Base-by-base conservation (phyloP, 192 early-diverging fungal species). In the Gamsiella multidivaricata region DNA sequence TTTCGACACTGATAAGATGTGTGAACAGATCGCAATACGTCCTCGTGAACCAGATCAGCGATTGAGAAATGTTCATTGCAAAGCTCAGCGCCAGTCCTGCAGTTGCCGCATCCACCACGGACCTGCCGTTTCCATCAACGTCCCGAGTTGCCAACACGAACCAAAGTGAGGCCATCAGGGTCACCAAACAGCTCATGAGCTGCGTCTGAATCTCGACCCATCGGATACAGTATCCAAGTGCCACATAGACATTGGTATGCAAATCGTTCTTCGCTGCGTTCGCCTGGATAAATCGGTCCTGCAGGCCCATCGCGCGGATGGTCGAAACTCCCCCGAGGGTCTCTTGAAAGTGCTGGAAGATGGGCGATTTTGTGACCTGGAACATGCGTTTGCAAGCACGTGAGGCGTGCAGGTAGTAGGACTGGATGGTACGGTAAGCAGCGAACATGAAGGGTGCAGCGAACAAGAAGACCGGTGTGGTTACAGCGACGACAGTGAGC, bases 21-120 rank as follows among this genome's bases (percentile, higher is more conserved):
- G 43, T 53, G n/a, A 69, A 65, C 54, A 96, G 88, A 69, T 96
- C 94, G 55, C 93, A 93, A 39, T 87, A 92, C 36, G 89, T 86
- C 11, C 94, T 86, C 22, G 96, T 88, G 70, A 92, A 88, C 93
- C 90, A 95, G 60, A 91, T 92, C 42, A 97, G 69, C 45, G 91
- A 85, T 58, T 94, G 90, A 15, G 95, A 92, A 41, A 93, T 87
- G 6, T 81, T 81, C 17, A 91, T 70, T 6, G 93, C 87, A 76
- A 92, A 94, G 1, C 86, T 87, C 1, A 92, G 81, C 26, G 86
- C 75, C 61, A 91, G 61, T n/a, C 89, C 91, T 28, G 90, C 88
- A 60, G 89, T 66, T 7, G 92, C 93, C 14, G 92, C 88, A 72
- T 93, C 87, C 23, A 88, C 73, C 22, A 3, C 42, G 1, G n/a